A percentile compares a stretch with the other conserved stretches of the same genome.
These are phyloP conservation scores for Imleria badia DNA, from an alignment of 768 basidiomycete species.

Conservation along the genomic window DNA sequence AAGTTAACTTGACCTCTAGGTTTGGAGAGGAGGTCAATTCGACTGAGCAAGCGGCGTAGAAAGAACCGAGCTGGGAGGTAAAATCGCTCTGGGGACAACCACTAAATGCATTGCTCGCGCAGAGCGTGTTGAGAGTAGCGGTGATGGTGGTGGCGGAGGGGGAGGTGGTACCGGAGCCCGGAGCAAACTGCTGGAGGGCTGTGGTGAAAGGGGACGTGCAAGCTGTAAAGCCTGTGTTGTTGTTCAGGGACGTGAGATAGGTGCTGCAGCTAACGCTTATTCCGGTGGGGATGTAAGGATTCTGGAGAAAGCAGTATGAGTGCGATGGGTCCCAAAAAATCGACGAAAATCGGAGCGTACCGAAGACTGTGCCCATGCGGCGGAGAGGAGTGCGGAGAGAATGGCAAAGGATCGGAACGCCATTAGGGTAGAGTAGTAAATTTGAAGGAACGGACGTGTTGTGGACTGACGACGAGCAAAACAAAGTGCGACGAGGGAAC, in stretches of 20 bases:
- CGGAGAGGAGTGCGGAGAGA: conserved; percentile 49
- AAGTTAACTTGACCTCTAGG: conserved; percentile 54
- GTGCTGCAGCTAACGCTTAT: conserved; percentile 53
- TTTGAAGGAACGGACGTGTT: conserved; percentile 33
- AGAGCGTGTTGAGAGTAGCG: conserved; percentile 54
- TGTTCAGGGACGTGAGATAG: conserved; percentile 66
- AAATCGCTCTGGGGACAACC: conserved; percentile 60
- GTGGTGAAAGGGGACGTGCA: conserved; percentile 66
- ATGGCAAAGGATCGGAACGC: conserved; percentile 54
- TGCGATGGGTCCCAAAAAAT: no score
- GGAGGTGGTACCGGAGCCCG: conserved; percentile 40
- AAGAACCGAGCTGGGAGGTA: conserved; percentile 59
- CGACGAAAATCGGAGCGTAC: conserved; percentile 26
- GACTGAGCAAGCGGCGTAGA: conserved; percentile 65
- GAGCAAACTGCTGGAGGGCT: conserved; percentile 55
- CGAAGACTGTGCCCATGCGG: conserved; percentile 50
- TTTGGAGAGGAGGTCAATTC: conserved; percentile 64
- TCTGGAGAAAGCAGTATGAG: conserved; percentile 29
- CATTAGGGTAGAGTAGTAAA: conserved; percentile 24
- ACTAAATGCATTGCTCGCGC: conserved; percentile 43
- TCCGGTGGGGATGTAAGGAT: conserved; percentile 65
- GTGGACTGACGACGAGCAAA: no score
- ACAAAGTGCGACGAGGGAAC: background rate
- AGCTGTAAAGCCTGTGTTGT: conserved; percentile 48
- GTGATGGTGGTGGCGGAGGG: conserved; percentile 45